Evolutionary conservation across 768 basidiomycete species (phyloP), one percentile per base, ranked within the genome.

Genomic region (Auricularia cornea): DNA sequence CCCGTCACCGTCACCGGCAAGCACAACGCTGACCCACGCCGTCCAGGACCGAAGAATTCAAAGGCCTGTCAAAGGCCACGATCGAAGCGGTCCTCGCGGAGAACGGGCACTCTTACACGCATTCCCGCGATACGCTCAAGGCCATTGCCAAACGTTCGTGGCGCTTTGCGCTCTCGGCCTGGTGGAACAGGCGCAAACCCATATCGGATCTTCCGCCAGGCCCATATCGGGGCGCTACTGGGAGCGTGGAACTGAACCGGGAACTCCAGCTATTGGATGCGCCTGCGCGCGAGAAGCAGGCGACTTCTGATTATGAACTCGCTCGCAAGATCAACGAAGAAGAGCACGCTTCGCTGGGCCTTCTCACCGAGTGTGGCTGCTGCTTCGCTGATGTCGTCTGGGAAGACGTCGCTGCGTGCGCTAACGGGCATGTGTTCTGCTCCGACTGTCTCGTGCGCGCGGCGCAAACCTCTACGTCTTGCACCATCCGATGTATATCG

Each of bases 361-460:
- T 33, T 10, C 61, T 66, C 12, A 23, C 66, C 6, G 66, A 67
- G 59, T 67, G 66, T 54, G 62, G 59, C 20, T 67, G 66, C 60
- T 67, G 66, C 65, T 67, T 63, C 54, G 59, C 38, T 32, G 66
- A 67, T 52, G 63, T 35, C 33, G 56, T 61, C 16, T 67, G 67
- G 57, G 66, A 67, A 52, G 65, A 67, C 44, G 26, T 56, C 8
- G 59, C 48, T 12, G 54, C 59, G 20, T 67, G 66, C 38, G 32
- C 62, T 6, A 35, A 29, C 12, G 64, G 65, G 6, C 65, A 65
- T 52, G 35, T 65, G 40, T 60, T 66, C 40, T 67, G 66, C 56
- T 29, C 56, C 20, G 28, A 6, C 1, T 66, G 66, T 41, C 59
- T 66, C 57, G 59, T 56, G 16, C 44, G 48, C 10, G 60, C 33